A percentile compares a stretch with the other conserved stretches of the same genome.
Conservation (phyloP, 202 grass and related monocot species). For the Panicum virgatum region DNA sequence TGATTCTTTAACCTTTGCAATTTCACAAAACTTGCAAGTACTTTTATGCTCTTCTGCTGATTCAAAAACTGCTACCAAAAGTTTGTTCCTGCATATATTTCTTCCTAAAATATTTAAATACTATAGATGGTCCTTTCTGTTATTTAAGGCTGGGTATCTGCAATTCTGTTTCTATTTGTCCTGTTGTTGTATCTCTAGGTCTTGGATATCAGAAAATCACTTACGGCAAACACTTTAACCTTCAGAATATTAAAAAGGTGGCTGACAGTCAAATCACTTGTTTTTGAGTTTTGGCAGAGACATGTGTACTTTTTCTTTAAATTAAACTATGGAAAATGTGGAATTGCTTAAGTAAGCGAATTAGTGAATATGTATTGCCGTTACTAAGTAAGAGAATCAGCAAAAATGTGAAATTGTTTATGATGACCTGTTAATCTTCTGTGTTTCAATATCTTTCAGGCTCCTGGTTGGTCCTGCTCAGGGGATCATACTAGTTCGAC, state of each 20-base stretch:
- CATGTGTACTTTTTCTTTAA: background rate
- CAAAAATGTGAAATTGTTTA: background rate
- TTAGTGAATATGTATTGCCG: background rate
- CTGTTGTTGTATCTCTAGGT: background rate
- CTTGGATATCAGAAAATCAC: conserved; percentile 17
- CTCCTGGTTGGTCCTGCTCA: conserved; percentile 90
- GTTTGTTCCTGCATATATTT: background rate
- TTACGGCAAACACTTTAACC: background rate
- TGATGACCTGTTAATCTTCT: conserved; percentile 15
- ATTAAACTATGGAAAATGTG: background rate
- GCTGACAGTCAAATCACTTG: background rate
- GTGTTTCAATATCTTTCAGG: conserved; percentile 49
- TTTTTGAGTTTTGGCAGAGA: conserved; percentile 2
- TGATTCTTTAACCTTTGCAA: conserved; percentile 59
- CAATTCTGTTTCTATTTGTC: conserved; percentile 8
- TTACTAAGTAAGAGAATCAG: conserved; percentile 7
- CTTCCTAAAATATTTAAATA: background rate
- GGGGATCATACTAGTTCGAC: conserved; percentile 52
- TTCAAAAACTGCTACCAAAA: background rate
- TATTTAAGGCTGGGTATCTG: background rate
- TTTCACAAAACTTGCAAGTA: conserved; percentile 31
- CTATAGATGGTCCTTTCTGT: background rate
- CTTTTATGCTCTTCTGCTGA: conserved; percentile 19
- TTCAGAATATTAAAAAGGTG: background rate
- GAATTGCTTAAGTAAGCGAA: background rate